Base-by-base conservation (phyloP, 108 stramenopile species). In the Seminavis robusta region DNA sequence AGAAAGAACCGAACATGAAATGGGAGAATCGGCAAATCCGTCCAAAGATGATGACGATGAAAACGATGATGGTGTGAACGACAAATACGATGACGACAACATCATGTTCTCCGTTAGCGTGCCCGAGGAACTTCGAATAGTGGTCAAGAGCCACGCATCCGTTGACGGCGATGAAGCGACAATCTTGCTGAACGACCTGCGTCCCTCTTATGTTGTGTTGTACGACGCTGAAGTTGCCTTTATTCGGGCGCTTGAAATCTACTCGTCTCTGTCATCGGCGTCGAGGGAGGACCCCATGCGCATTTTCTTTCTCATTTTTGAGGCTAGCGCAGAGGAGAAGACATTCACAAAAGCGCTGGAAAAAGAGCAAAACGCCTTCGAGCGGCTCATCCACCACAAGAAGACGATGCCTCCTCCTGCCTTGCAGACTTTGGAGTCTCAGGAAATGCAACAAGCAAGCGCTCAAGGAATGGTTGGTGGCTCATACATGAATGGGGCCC, bases 251-350 rank as follows among this genome's bases (percentile, higher is more conserved):
- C 50, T 99, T 37, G 98, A 99, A 67, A 77, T 94, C 23, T 77
- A 84, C 56, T 62, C 82, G 73, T 68, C 10, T 48, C 60, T 49
- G 67, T 39, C 28, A 49, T 28, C 13, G 59, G 56, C 39, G 42
- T 51, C 25, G 11, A 13, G 36, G 21, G 13, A 5, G 20, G 65
- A 77, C 24, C 77, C 68, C 8, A 41, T 95, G 8, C 61, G 74
- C 43, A 86, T 97, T 24, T 98, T 90, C 60, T 96, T 96, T 46
- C 68, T 96, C 38, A 70, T 90, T 24, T 97, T 95, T 60, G 84
- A 93, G 62, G 81, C 92, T n/a, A 90, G 89, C 57, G 86, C 92
- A 19, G 98, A 99, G 64, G 89, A 98, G 61, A 94, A 94, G 41
- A 83, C 72, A n/a, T 99, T 95, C 52, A 58, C 79, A 33, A 90